Percentiles rank a stretch among this genome's conserved stretches.
Conservation (phyloP, 2,329 filamentous ascomycete genomes). For the Pseudogymnoascus sp. region DNA sequence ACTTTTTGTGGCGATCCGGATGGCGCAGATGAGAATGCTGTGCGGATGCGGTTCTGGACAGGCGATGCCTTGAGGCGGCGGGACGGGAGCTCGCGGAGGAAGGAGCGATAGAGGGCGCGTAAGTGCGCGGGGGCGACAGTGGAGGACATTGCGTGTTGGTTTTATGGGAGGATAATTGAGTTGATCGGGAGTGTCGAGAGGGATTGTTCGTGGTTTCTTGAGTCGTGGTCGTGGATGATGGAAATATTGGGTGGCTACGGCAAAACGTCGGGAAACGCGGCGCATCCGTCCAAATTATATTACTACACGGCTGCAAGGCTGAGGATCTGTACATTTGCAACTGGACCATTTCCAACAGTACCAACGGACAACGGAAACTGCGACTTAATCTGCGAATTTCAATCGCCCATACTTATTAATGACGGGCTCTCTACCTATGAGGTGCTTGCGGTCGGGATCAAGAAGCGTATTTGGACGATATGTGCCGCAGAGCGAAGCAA, state of each 20-base stretch:
- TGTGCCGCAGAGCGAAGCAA: neutral
- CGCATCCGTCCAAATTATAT: neutral
- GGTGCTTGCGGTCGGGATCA: neutral
- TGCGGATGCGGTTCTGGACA: conserved; percentile 62
- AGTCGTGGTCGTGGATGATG: neutral
- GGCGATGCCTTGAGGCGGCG: conserved; percentile 54
- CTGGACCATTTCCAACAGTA: neutral
- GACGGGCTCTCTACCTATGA: neutral
- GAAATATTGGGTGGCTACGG: neutral
- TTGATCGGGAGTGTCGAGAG: neutral
- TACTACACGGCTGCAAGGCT: neutral
- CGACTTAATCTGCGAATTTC: neutral
- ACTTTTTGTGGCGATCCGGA: conserved; percentile 10
- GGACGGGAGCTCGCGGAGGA: conserved; percentile 82
- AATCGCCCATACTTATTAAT: neutral
- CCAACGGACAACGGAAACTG: neutral
- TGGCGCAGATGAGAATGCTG: conserved; percentile 28
- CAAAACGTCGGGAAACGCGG: neutral
- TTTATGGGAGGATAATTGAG: neutral
- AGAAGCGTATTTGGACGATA: neutral
- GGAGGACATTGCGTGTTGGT: neutral
- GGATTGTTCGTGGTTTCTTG: neutral
- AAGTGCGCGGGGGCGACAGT: conserved; percentile 37
- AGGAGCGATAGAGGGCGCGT: conserved; percentile 75
- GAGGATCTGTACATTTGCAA: neutral